Conservation (phyloP, 2,329 filamentous ascomycete species). For the Cladosporium sphaerospermum region DNA sequence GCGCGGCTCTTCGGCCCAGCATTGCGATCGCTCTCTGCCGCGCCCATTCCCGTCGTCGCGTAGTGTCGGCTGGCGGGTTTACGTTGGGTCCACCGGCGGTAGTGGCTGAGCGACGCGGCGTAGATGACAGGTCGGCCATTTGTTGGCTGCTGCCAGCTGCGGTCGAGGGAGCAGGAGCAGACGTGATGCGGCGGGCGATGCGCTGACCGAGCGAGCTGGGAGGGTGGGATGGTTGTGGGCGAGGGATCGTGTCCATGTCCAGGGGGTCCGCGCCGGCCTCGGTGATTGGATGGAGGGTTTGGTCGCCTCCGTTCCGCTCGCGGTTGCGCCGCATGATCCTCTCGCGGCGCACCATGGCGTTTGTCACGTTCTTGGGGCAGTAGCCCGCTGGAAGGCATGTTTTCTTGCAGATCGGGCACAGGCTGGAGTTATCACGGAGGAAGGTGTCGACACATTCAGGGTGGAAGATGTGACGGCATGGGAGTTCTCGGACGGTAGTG, state of each 20-base stretch:
- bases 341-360: conserved; percentile 79
- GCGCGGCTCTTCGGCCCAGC: conserved; percentile 29
- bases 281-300: not conserved
- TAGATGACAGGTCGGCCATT: conserved; percentile 15
- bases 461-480: conserved; percentile 91
- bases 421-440: conserved; percentile 67
- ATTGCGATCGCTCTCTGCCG: conserved; percentile 40
- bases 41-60: conserved; percentile 39
- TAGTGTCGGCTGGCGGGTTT: conserved; percentile 7
- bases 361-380: conserved; percentile 60
- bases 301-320: conserved; percentile 33
- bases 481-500: conserved; percentile 71
- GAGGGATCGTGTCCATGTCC: conserved; percentile 5
- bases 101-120: conserved; percentile 6
- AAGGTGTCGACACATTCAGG: conserved; percentile 86
- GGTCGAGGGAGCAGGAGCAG: not conserved
- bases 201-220: conserved; percentile 7
- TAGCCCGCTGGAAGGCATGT: conserved; percentile 66
- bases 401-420: conserved; percentile 88
- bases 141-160: conserved; percentile 13
- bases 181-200: conserved; percentile 6
- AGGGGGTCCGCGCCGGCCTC: not conserved
- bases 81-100: conserved; percentile 15
- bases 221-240: conserved; percentile 7
- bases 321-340: conserved; percentile 59